Base-by-base conservation (phyloP, 2,329 filamentous ascomycete genomes). In the Cladosporium sp. region DNA sequence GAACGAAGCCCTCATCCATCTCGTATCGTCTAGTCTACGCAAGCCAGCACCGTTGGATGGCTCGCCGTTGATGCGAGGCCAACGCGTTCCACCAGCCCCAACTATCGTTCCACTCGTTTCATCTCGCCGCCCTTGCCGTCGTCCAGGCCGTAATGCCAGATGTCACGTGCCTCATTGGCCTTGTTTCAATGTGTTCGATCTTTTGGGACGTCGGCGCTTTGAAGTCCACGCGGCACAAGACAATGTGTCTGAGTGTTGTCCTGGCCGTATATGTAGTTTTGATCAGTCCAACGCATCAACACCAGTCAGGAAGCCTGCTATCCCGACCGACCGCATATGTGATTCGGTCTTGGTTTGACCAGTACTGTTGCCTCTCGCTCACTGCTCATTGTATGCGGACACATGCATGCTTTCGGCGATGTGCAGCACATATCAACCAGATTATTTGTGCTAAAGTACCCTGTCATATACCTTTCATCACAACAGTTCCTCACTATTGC, bases 61-160 rank as follows among this genome's bases (percentile, higher is more conserved):
- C 49, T 53, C 49, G 49, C 49, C 49, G 49, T 53, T 53, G 49
- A 53, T 26, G 25, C 25, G 49, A 53, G 18, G 49, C 49, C 49
- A 53, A 30, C 49, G 26, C 49, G 49, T 53, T 16, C 49, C 49
- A 26, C 48, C 49, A 53, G 18, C 49, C 28, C n/a, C 25, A 32
- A 30, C 49, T 26, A 28, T 30, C 26, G n/a, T 43, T n/a, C n/a
- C n/a, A n/a, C n/a, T n/a, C n/a, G 49, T 53, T 53, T 53, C 49
- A 28, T 30, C 26, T n/a, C 5, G 26, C 30, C 49, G 49, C 30
- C 25, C 25, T 30, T 43, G 36, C 36, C 36, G 18, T n/a, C 36
- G 18, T 43, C 36, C 36, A n/a, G n/a, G n/a, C n/a, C n/a, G n/a
- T n/a, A n/a, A n/a, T n/a, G n/a, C n/a, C n/a, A n/a, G n/a, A n/a